These are phyloP conservation scores for Eucalyptus tenuipes DNA, from an alignment of 345 rosid species.

Conservation along the genomic window DNA sequence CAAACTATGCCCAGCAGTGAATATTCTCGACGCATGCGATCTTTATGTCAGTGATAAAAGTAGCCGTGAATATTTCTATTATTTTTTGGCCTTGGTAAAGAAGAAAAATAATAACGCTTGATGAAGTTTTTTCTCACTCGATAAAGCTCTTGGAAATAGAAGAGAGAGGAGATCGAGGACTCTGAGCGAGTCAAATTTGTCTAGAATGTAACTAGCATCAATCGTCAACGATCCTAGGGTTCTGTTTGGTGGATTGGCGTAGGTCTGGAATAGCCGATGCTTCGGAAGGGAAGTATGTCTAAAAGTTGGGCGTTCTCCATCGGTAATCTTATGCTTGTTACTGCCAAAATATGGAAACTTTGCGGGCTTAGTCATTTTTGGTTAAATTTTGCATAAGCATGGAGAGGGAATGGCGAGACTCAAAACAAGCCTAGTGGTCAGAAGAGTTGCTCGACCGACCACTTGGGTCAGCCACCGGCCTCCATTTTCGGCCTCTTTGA, in stretches of 20 bases:
- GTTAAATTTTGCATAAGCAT: background rate
- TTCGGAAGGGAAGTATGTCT: background rate
- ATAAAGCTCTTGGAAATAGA: background rate
- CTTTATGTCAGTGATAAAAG: too few relatives aligned
- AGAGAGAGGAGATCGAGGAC: background rate
- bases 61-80: too few relatives aligned
- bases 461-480: background rate
- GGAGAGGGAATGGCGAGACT: background rate
- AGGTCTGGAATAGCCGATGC: background rate
- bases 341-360: background rate
- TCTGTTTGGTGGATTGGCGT: background rate
- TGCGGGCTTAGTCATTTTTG: background rate
- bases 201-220: background rate
- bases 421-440: background rate
- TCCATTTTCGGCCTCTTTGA: background rate
- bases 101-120: background rate
- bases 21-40: background rate
- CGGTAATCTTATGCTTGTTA: background rate
- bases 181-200: background rate
- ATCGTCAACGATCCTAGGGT: background rate
- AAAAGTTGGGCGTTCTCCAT: background rate
- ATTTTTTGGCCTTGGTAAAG: background rate
- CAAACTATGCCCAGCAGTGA: too few relatives aligned
- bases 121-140: background rate
- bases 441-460: background rate